Evolutionary conservation across 2,329 filamentous ascomycete genomes (phyloP), one percentile per base, ranked within the genome.

Genomic region (Aspergillus glaucus): DNA sequence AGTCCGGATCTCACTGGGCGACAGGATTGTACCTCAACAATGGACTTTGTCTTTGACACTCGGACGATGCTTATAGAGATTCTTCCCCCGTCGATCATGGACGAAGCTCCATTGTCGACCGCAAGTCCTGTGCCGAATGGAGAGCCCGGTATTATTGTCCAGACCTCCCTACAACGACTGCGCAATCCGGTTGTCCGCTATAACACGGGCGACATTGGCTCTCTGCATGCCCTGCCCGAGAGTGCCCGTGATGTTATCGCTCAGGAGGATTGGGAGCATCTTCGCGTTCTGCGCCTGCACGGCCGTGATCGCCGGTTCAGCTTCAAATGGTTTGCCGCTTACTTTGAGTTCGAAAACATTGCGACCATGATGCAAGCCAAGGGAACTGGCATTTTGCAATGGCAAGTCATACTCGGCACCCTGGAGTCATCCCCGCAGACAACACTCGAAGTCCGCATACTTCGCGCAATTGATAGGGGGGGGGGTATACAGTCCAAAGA

Each of bases 171-270:
- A 0, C 62, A 67, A 19, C 65, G 71, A 1, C 52, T 74, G 2
- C 65, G 71, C 0, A 71, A 77, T 9, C 74, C 74, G 0, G 55
- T 76, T 0, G 60, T 76, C 1, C 68, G 74, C 24, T 76, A 75
- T 45, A 49, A 72, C 2, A 71, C 67, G 0, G 72, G 73, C 0
- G 74, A 76, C 24, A 19, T 75, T 1, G 70, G 67, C 0, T 74
- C 71, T 0, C 36, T 76, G 0, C 71, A 72, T 28, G 41, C 60
- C 1, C 49, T 75, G 0, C 62, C 70, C 0, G 46, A 60, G 0
- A 4, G 50, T 0, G 50, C 57, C 2, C 36, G 30, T 1, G 30
- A 43, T 1, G 14, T 49, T 0, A 24, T 72, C 1, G 45, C 62
- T 0, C 53, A 59, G 1, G 42, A 45, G 0, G 55, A 66, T 4